These are phyloP conservation scores for Verbascum thapsus DNA, from an alignment of 257 asterid species.

Conservation along the genomic window DNA sequence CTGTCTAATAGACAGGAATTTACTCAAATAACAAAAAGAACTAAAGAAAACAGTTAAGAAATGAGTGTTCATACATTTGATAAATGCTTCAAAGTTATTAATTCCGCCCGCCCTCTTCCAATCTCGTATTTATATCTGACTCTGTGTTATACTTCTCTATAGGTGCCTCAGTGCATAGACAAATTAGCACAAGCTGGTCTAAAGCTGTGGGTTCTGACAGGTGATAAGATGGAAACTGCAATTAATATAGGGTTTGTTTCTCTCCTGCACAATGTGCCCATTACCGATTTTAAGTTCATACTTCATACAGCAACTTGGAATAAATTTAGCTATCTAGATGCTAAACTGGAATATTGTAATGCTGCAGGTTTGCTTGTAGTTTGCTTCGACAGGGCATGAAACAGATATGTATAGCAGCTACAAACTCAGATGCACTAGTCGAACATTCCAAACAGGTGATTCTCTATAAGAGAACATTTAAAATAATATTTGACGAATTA, in stretches of 20 bases:
- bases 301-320: constrained; percentile 23
- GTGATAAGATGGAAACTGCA: constrained; percentile 99
- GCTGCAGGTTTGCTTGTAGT: constrained; percentile 85
- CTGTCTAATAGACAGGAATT: too few species aligned
- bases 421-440: constrained; percentile 52
- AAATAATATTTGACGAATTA: neutral
- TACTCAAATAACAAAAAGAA: too few species aligned
- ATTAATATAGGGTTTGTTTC: constrained; percentile 92
- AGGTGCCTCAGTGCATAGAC: constrained; percentile 99
- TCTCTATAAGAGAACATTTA: neutral
- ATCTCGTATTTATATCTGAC: constrained; percentile 16
- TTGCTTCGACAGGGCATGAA: constrained; percentile 99
- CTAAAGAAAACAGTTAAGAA: too few species aligned
- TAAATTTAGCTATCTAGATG: constrained; percentile 13
- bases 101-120: neutral
- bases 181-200: constrained; percentile 98
- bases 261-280: constrained; percentile 14
- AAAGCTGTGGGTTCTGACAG: constrained; percentile 98
- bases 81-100: neutral
- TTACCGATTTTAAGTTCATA: constrained; percentile 25
- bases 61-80: constrained; percentile 10
- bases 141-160: constrained; percentile 30
- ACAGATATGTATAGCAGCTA: constrained; percentile 67
- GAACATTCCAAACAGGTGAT: constrained; percentile 66
- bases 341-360: constrained; percentile 29